Percentiles rank a stretch among this genome's conserved stretches.
These are phyloP conservation scores for Monilinia fructigena DNA, from an alignment of 2,329 filamentous ascomycete genomes.

Conservation along the genomic window DNA sequence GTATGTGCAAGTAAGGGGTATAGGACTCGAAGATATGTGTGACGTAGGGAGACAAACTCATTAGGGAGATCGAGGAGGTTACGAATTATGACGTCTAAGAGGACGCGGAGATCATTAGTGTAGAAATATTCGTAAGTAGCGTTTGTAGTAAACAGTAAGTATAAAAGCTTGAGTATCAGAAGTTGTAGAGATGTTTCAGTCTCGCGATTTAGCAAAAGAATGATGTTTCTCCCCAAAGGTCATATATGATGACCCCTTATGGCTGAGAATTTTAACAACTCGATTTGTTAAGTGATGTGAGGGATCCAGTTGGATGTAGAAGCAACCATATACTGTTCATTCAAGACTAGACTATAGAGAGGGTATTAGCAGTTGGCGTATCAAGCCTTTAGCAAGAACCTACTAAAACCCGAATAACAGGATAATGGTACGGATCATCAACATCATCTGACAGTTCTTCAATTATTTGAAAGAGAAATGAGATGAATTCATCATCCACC, in stretches of 20 bases:
- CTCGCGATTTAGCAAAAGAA: slow-evolving; percentile 90
- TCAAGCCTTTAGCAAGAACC: slow-evolving; percentile 40
- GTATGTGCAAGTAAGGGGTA: slow-evolving; percentile 90
- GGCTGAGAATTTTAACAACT: slow-evolving; percentile 85
- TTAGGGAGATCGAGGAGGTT: slow-evolving; percentile 95
- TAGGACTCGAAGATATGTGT: slow-evolving; percentile 91
- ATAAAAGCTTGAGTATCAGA: slow-evolving; percentile 93
- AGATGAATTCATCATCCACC: slow-evolving; percentile 77
- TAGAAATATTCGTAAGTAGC: slow-evolving; percentile 98
- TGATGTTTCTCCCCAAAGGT: slow-evolving; percentile 99
- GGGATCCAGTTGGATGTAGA: slow-evolving; percentile 45
- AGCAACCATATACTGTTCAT: slow-evolving; percentile 96
- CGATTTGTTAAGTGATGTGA: slow-evolving; percentile 74
- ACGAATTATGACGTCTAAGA: slow-evolving; percentile 92
- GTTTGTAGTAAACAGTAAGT: slow-evolving; percentile 89
- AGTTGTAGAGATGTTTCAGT: slow-evolving; percentile 91
- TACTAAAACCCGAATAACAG: slow-evolving; percentile 88
- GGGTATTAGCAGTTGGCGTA: slow-evolving; percentile 28
- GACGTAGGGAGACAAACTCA: slow-evolving; percentile 72
- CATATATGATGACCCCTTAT: slow-evolving; percentile 77
- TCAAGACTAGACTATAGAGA: slow-evolving; percentile 81
- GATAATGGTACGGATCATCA: slow-evolving; percentile 92
- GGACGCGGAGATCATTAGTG: slow-evolving; percentile 90
- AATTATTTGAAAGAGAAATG: slow-evolving; percentile 81
- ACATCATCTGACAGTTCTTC: slow-evolving; percentile 84